Conservation (phyloP, 2,329 filamentous ascomycete genomes). For the Lasiodiplodia sp. region DNA sequence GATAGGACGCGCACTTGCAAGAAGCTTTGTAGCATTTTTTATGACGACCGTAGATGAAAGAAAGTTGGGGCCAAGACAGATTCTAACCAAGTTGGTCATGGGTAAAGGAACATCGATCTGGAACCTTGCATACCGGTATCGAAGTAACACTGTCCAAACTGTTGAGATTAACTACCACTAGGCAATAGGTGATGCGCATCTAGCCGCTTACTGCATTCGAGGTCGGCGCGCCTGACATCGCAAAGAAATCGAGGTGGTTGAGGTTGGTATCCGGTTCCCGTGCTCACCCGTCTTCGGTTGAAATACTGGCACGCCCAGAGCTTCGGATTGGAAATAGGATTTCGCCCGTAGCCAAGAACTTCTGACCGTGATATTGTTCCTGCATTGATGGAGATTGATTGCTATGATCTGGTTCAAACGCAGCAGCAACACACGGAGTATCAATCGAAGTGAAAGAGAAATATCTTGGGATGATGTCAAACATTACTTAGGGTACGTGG, state of each 20-base stretch:
- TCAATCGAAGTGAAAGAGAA: not conserved
- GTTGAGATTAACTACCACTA: not conserved
- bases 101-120: not conserved
- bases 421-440: not conserved
- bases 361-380: not conserved
- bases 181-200: no score
- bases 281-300: no score
- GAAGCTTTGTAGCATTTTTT: not conserved
- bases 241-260: no score
- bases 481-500: not conserved
- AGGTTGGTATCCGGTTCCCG: no score
- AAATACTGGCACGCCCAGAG: no score
- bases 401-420: not conserved
- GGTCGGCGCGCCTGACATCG: no score
- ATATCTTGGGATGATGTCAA: not conserved
- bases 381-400: not conserved
- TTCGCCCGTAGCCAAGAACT: not conserved
- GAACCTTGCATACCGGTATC: not conserved
- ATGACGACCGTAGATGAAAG: not conserved
- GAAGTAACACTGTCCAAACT: not conserved
- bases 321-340: not conserved
- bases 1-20: not conserved
- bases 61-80: not conserved
- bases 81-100: not conserved
- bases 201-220: no score